A percentile compares a stretch with the other conserved stretches of the same genome.
Evolutionary conservation across 116 monocot genomes (phyloP).

Genomic region (Phalaenopsis hybrid): DNA sequence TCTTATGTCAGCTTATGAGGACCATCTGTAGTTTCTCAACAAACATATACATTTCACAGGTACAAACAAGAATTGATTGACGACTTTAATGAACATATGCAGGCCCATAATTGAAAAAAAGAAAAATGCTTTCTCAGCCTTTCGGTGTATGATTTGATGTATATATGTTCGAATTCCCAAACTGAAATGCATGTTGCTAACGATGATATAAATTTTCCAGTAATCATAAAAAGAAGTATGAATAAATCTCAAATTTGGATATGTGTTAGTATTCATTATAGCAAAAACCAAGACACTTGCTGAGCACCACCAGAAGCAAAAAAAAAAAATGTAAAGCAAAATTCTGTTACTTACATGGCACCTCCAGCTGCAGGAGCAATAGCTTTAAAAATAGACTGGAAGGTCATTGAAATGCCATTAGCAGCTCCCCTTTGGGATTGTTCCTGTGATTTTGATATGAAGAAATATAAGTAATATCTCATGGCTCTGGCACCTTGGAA

Average conservation of each 20-base stretch:
- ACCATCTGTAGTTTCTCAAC: neutral
- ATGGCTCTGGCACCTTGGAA: conserved; percentile 1
- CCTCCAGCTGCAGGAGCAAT: conserved; percentile 77
- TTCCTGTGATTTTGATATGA: conserved; percentile 25
- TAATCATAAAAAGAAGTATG: neutral
- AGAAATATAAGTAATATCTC: neutral
- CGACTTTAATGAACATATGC: neutral
- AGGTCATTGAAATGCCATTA: conserved; percentile 77
- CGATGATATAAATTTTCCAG: neutral
- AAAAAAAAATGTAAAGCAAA: neutral
- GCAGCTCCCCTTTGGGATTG: conserved; percentile 94
- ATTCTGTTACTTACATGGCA: conserved; percentile 49
- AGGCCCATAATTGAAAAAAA: neutral
- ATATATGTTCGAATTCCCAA: neutral
- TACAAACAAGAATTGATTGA: neutral
- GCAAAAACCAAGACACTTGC: too few species aligned
- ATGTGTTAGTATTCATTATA: neutral
- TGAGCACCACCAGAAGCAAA: neutral
- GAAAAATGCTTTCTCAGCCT: neutral
- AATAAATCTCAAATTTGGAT: neutral
- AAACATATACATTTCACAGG: neutral
- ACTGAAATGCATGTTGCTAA: neutral
- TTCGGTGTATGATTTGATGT: neutral
- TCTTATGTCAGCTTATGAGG: too few species aligned
- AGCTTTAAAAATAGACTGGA: conserved; percentile 74